Conservation (phyloP, 2,329 filamentous ascomycete species). For the Dothideomycetes sp. region DNA sequence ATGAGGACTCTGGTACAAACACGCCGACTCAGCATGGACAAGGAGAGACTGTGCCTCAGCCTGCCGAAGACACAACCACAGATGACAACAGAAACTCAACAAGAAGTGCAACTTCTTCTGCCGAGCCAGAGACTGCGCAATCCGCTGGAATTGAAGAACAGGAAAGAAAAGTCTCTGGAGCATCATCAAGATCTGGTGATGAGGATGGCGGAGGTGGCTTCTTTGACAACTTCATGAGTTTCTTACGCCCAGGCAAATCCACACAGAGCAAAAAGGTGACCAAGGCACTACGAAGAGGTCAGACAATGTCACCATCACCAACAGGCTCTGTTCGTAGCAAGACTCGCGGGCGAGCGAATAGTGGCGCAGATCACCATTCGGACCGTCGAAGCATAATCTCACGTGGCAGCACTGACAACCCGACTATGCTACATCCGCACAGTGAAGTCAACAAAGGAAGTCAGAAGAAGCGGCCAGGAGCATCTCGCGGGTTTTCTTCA, state of each 20-base stretch:
- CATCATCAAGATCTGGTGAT: not conserved
- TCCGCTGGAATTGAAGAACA: constrained; percentile 1
- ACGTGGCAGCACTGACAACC: constrained; percentile 10
- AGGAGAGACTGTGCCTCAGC: constrained; percentile 54
- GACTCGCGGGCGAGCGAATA: not conserved
- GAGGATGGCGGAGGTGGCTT: constrained; percentile 17
- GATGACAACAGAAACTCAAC: constrained; percentile 42
- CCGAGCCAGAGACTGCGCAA: not conserved
- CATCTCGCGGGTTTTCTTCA: constrained; percentile 42
- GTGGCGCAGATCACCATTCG: not conserved
- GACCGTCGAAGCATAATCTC: not conserved
- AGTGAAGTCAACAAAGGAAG: not conserved
- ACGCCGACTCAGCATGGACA: constrained; percentile 13
- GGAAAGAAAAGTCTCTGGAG: not conserved
- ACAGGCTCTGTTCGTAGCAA: not conserved
- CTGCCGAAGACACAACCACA: constrained; percentile 51
- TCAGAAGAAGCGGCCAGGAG: constrained; percentile 30
- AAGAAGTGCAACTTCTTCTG: not conserved
- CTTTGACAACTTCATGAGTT: constrained; percentile 52
- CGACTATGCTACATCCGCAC: constrained; percentile 5
- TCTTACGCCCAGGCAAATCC: constrained; percentile 56
- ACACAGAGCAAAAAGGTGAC: constrained; percentile 35
- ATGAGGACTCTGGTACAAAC: constrained; percentile 16
- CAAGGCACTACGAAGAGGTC: constrained; percentile 45
- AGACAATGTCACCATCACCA: constrained; percentile 44